phyloP scores from a whole-genome alignment of 1,284 basidiomycete genomes.

The Malassezia furfur region DNA sequence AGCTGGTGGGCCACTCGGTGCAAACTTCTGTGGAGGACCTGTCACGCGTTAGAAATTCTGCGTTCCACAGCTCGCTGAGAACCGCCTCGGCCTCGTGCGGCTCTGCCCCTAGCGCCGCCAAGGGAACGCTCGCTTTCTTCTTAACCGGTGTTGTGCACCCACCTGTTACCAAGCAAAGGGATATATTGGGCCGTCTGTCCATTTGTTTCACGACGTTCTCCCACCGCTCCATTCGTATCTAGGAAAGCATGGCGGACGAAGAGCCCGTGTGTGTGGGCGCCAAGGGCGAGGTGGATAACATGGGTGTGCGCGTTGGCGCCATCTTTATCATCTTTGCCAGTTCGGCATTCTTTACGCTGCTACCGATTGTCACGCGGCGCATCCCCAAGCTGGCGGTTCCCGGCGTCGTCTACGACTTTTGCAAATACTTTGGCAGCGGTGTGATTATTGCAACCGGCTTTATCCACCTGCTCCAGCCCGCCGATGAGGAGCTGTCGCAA shows the following conservation, averaged over 20 bases:
- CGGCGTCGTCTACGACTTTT: constrained; percentile 53
- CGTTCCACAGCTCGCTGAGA: too few species aligned
- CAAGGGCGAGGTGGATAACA: constrained; percentile 5
- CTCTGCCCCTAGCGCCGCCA: too few species aligned
- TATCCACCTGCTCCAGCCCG: constrained; percentile 49
- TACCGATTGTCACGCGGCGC: constrained; percentile 67
- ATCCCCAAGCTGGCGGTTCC: constrained; percentile 49
- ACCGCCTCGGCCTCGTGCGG: too few species aligned
- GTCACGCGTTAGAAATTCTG: too few species aligned
- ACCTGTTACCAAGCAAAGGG: too few species aligned
- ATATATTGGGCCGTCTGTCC: too few species aligned
- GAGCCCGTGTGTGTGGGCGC: constrained; percentile 3
- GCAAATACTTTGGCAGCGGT: constrained; percentile 81
- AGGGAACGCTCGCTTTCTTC: too few species aligned
- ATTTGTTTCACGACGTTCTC: too few species aligned
- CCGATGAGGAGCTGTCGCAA: constrained; percentile 30
- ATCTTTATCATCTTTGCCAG: constrained; percentile 72
- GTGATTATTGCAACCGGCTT: constrained; percentile 64
- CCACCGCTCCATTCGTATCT: too few species aligned
- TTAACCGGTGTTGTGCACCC: too few species aligned
- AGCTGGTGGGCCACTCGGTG: too few species aligned
- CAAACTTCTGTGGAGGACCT: too few species aligned
- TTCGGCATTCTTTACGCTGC: constrained; percentile 59
- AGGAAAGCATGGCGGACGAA: constrained; percentile 3
- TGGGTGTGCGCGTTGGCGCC: constrained; percentile 57